phyloP scores from a whole-genome alignment of 2,329 filamentous ascomycete species.

The Microdochium paspali region DNA sequence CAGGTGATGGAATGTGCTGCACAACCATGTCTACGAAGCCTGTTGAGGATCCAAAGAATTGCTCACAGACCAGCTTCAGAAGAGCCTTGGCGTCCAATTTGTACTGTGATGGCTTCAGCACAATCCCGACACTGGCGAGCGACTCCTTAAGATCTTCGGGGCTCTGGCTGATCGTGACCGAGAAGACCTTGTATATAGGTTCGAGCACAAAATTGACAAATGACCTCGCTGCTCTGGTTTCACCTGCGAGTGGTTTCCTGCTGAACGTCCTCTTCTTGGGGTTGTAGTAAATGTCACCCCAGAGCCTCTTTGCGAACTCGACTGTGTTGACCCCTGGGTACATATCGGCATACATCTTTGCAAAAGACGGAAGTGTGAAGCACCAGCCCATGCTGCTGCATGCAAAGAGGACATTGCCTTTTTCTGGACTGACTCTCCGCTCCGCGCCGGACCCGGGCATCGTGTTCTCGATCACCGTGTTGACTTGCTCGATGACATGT shows the following conservation, averaged over 20 bases:
- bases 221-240: conserved; percentile 71
- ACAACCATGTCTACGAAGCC: conserved; percentile 96
- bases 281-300: conserved; percentile 97
- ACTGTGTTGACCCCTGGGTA: conserved; percentile 73
- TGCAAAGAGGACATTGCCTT: conserved; percentile 95
- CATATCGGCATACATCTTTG: conserved; percentile 89
- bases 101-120: conserved; percentile 85
- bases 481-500: conserved; percentile 97
- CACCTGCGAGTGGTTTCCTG: conserved; percentile 59
- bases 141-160: conserved; percentile 76
- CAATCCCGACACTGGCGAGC: conserved; percentile 69
- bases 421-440: conserved; percentile 82
- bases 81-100: conserved; percentile 83
- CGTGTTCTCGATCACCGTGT: conserved; percentile 85
- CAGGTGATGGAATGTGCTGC: conserved; percentile 78
- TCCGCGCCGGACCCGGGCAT: conserved; percentile 72
- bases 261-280: conserved; percentile 85
- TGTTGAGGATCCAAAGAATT: conserved; percentile 85
- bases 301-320: conserved; percentile 78
- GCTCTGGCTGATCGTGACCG: conserved; percentile 85
- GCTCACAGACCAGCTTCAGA: conserved; percentile 80
- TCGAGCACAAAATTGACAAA: conserved; percentile 95
- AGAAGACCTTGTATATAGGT: conserved; percentile 96
- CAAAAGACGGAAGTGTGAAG: conserved; percentile 88
- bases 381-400: conserved; percentile 94